Percentiles rank a stretch among this genome's conserved stretches.
These are phyloP conservation scores for Metarhizium rileyi DNA, from an alignment of 2,329 filamentous ascomycete genomes.

Conservation along the genomic window DNA sequence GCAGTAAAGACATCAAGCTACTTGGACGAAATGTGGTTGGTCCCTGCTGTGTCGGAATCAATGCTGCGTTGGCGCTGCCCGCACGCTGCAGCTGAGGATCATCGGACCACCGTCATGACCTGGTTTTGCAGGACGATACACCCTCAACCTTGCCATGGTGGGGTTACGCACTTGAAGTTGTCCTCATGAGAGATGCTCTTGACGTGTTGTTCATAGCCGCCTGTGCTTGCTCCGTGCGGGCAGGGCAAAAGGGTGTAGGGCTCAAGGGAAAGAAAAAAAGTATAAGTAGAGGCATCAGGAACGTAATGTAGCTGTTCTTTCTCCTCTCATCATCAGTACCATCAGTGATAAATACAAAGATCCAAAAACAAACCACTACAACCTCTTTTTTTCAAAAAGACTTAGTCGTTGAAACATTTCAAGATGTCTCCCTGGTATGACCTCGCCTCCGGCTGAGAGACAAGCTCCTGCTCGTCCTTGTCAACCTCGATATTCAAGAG, in stretches of 20 bases:
- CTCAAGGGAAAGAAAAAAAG: not conserved
- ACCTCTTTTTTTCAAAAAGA: not conserved
- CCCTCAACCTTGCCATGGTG: not conserved
- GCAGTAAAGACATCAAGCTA: not conserved
- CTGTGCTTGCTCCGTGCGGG: not conserved
- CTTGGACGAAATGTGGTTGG: constrained; percentile 1
- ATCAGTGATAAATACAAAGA: not conserved
- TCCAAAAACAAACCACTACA: not conserved
- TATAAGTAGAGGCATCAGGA: constrained; percentile 6
- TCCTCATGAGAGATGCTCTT: not conserved
- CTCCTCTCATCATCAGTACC: not conserved
- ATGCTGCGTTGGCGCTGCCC: not conserved
- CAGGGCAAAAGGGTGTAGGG: not conserved
- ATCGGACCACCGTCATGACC: not conserved
- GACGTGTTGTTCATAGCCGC: not conserved
- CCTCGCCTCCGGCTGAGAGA: not conserved
- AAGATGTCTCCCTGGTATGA: constrained; percentile 12
- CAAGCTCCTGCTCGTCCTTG: not conserved
- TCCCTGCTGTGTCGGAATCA: not conserved
- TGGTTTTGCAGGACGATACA: not conserved
- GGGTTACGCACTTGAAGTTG: not conserved
- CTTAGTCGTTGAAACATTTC: not conserved
- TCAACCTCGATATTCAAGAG: not conserved
- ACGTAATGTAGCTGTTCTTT: not conserved
- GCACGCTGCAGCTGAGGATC: constrained; percentile 1